Percentiles rank a stretch among this genome's conserved stretches.
These are phyloP conservation scores for Acanthamoeba castellanii DNA, from an alignment of 208 protist genomes.

Conservation along the genomic window DNA sequence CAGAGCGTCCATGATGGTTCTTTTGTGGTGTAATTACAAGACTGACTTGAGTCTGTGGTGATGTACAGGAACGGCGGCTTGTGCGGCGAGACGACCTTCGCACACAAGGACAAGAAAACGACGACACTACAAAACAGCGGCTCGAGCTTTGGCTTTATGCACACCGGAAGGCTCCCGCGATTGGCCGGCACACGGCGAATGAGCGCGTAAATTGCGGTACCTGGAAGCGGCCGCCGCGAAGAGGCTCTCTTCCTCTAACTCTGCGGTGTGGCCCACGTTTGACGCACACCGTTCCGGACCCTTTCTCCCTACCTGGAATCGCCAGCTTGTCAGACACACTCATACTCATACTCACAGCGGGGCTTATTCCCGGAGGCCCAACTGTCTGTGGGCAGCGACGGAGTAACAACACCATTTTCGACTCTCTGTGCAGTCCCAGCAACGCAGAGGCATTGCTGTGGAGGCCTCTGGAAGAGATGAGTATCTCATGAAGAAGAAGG, in stretches of 20 bases:
- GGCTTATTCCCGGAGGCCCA: no score
- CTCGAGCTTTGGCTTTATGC: neutral
- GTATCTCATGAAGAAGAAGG: no score
- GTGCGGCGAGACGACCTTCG: neutral
- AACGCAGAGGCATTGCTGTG: no score
- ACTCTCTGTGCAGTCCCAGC: no score
- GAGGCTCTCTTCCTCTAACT: neutral
- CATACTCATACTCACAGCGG: no score
- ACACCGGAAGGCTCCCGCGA: neutral
- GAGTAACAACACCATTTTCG: no score
- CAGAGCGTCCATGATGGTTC: conserved; percentile 1
- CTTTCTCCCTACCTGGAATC: neutral
- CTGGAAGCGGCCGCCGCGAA: neutral
- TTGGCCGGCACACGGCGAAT: neutral
- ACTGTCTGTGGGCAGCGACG: no score
- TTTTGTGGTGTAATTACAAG: no score
- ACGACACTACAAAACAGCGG: neutral
- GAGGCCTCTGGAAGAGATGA: no score
- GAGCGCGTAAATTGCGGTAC: neutral
- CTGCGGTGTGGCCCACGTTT: no score
- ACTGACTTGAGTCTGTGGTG: neutral
- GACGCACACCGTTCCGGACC: neutral
- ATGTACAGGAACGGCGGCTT: neutral
- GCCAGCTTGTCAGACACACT: no score
- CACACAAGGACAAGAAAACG: neutral